phyloP scores from a whole-genome alignment of 495 filamentous ascomycete species.

The Hypoxylon lenormandii region DNA sequence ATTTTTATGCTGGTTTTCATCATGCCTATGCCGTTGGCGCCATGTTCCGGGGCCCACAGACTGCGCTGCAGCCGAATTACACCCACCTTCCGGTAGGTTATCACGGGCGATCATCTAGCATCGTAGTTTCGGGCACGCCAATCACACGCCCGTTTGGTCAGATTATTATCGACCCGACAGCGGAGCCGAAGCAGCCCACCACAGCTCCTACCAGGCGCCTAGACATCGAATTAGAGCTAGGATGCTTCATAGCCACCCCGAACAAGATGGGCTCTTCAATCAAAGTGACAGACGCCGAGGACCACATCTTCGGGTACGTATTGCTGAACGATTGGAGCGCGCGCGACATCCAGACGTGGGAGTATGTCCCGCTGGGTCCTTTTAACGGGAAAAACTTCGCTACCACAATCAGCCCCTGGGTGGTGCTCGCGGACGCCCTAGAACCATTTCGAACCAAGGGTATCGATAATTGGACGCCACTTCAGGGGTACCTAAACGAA shows the following conservation, averaged over 20 bases:
- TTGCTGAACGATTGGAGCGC: conserved; percentile 96
- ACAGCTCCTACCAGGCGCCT: conserved; percentile 74
- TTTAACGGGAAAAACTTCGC: conserved; percentile 95
- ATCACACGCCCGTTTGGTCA: conserved; percentile 85
- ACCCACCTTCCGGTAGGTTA: conserved; percentile 90
- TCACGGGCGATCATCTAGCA: conserved; percentile 81
- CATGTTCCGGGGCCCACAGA: conserved; percentile 83
- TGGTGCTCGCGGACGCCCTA: conserved; percentile 85
- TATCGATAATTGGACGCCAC: conserved; percentile 70
- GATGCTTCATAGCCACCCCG: conserved; percentile 77
- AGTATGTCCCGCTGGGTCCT: conserved; percentile 85
- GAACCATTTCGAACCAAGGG: conserved; percentile 71
- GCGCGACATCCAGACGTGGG: conserved; percentile 89
- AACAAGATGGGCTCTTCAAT: conserved; percentile 76
- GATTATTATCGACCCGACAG: conserved; percentile 73
- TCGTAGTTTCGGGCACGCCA: conserved; percentile 80
- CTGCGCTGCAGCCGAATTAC: conserved; percentile 90
- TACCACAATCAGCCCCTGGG: conserved; percentile 89
- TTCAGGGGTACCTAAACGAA: conserved; percentile 79
- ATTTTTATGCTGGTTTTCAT: conserved; percentile 93
- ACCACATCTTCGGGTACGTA: conserved; percentile 86
- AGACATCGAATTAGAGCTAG: conserved; percentile 90
- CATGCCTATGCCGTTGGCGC: conserved; percentile 86
- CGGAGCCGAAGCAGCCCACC: conserved; percentile 67
- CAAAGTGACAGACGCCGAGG: conserved; percentile 71